These are phyloP conservation scores for Colletotrichum sp. DNA, from an alignment of 2,329 filamentous ascomycete genomes.

Conservation along the genomic window DNA sequence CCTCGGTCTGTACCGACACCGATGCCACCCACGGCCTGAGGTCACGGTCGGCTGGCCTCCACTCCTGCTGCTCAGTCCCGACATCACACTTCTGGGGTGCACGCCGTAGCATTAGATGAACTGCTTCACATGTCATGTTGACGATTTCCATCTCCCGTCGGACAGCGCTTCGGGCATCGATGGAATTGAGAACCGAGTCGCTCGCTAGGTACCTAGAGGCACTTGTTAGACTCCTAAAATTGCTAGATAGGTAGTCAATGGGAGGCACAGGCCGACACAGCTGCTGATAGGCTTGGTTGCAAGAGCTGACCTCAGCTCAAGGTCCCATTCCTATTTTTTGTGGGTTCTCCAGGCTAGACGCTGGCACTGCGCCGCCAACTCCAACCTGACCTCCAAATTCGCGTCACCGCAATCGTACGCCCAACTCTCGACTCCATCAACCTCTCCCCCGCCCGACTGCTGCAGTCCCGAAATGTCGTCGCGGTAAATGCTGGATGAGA, in stretches of 20 bases:
- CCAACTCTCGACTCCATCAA: neutral
- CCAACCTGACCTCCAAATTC: slow-evolving; percentile 19
- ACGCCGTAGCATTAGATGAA: neutral
- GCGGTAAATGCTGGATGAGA: neutral
- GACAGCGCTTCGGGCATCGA: neutral
- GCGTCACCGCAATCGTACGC: slow-evolving; percentile 18
- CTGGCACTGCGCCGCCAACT: neutral
- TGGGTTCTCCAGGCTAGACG: neutral
- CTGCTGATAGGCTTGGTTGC: slow-evolving; percentile 12
- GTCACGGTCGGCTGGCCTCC: neutral
- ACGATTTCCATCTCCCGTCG: neutral
- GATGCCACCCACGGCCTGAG: neutral
- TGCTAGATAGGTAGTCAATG: neutral
- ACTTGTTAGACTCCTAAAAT: neutral
- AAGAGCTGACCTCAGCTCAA: slow-evolving; percentile 14
- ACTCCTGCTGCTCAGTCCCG: neutral
- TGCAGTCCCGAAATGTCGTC: slow-evolving; percentile 11
- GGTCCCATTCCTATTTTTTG: slow-evolving; percentile 16
- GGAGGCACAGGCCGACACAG: neutral
- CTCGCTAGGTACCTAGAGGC: neutral
- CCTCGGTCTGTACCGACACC: neutral
- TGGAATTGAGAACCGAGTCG: neutral
- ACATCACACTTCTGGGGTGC: neutral
- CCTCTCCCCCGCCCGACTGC: slow-evolving; percentile 8
- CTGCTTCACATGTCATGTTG: neutral